These are phyloP conservation scores for Trebouxiophyceae sp. DNA, from an alignment of 163 green algal species.

Conservation along the genomic window DNA sequence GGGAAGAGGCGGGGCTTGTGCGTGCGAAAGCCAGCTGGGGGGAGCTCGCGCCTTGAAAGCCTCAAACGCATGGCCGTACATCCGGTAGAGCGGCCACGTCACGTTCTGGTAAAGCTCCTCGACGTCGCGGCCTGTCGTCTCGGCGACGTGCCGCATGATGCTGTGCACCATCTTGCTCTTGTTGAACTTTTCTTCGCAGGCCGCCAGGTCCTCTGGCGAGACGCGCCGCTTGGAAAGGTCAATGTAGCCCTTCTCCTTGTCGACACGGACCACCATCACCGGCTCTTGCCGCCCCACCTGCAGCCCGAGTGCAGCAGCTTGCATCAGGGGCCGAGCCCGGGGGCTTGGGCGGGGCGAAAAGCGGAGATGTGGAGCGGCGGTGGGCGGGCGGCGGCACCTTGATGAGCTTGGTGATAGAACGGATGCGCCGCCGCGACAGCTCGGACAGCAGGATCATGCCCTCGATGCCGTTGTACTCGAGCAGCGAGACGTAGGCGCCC, in stretches of 20 bases:
- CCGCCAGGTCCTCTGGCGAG: conserved; percentile 81
- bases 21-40: too few species aligned
- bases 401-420: conserved; percentile 99
- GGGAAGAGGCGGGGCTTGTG: too few species aligned
- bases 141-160: conserved; percentile 98
- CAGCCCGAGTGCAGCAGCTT: neutral
- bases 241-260: conserved; percentile 99
- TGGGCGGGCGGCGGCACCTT: conserved; percentile 56
- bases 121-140: conserved; percentile 75
- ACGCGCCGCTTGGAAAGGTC: conserved; percentile 97
- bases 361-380: too few species aligned
- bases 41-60: conserved; percentile 72
- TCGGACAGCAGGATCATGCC: conserved; percentile 99
- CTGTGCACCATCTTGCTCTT: conserved; percentile 98
- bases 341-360: too few species aligned
- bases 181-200: conserved; percentile 56
- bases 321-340: too few species aligned
- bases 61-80: conserved; percentile 95
- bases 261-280: conserved; percentile 98
- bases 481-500: conserved; percentile 94
- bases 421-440: conserved; percentile 92
- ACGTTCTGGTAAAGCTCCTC: conserved; percentile 83
- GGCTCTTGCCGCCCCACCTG: conserved; percentile 93
- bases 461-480: conserved; percentile 99
- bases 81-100: conserved; percentile 89